A percentile compares a stretch with the other conserved stretches of the same genome.
These are phyloP conservation scores for Arachnopeziza araneosa DNA, from an alignment of 2,329 filamentous ascomycete genomes.

Conservation along the genomic window DNA sequence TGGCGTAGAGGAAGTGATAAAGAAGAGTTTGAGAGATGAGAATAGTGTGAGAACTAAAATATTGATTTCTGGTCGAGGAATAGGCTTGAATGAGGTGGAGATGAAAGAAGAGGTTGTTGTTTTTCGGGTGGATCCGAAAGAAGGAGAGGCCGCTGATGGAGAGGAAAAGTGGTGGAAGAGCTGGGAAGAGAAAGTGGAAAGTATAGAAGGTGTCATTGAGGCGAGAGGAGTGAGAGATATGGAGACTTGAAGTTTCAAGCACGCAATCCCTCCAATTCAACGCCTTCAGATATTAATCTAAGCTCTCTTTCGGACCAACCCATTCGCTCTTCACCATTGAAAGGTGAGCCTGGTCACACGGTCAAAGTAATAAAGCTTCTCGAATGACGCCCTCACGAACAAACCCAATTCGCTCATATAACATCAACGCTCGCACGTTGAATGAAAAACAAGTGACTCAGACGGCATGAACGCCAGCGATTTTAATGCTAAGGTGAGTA, in stretches of 20 bases:
- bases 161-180: background rate
- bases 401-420: conserved; percentile 33
- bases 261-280: too few species aligned
- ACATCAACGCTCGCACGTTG: conserved; percentile 28
- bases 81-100: background rate
- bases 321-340: conserved; percentile 24
- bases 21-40: background rate
- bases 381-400: conserved; percentile 28
- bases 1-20: background rate
- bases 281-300: background rate
- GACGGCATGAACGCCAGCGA: conserved; percentile 32
- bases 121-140: background rate
- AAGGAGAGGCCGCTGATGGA: background rate
- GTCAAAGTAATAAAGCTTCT: conserved; percentile 30
- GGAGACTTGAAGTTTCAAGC: background rate
- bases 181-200: background rate
- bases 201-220: background rate
- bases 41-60: background rate
- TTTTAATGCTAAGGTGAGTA: conserved; percentile 17
- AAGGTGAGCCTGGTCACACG: conserved; percentile 27
- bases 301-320: background rate
- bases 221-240: background rate
- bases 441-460: conserved; percentile 30
- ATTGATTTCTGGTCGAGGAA: background rate
- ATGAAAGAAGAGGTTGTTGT: background rate